phyloP scores from a whole-genome alignment of 2,329 filamentous ascomycete genomes.

The Pseudopyrenochaeta lycopersici region DNA sequence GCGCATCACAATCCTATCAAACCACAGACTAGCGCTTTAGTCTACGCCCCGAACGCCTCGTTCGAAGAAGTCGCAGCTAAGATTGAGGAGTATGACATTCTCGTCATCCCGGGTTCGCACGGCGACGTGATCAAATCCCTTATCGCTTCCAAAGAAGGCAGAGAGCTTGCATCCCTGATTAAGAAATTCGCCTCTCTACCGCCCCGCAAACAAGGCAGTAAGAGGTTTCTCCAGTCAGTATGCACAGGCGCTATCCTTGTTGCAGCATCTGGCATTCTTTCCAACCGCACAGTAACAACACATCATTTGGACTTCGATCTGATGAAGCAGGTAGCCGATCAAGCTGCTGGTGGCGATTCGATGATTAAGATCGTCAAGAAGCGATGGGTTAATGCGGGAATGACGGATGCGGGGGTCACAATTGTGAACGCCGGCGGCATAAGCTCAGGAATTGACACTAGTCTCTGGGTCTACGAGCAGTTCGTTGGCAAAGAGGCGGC shows the following conservation, averaged over 20 bases:
- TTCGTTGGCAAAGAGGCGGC: constrained; percentile 31
- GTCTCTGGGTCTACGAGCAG: constrained; percentile 32
- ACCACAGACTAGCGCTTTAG: constrained; percentile 27
- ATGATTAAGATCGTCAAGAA: constrained; percentile 26
- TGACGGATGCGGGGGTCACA: constrained; percentile 29
- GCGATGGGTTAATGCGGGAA: constrained; percentile 39
- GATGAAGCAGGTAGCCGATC: constrained; percentile 27
- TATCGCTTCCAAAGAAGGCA: constrained; percentile 20
- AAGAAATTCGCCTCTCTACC: constrained; percentile 24
- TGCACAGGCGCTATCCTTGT: constrained; percentile 50
- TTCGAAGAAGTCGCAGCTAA: constrained; percentile 33
- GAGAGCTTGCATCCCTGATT: constrained; percentile 20
- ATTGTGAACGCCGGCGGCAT: constrained; percentile 39
- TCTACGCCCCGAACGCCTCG: constrained; percentile 34
- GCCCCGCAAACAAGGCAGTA: constrained; percentile 21
- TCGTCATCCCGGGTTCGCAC: constrained; percentile 47
- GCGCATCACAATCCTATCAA: constrained; percentile 28
- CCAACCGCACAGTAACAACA: constrained; percentile 46
- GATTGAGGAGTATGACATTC: constrained; percentile 45
- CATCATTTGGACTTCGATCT: constrained; percentile 41
- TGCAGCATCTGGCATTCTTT: constrained; percentile 44
- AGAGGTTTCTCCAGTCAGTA: constrained; percentile 46
- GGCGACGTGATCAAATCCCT: constrained; percentile 32
- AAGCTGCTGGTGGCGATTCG: constrained; percentile 30
- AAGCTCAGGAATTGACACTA: constrained; percentile 38